Conservation (phyloP, 2,329 filamentous ascomycete genomes). For the Arthrobotrys iridis region DNA sequence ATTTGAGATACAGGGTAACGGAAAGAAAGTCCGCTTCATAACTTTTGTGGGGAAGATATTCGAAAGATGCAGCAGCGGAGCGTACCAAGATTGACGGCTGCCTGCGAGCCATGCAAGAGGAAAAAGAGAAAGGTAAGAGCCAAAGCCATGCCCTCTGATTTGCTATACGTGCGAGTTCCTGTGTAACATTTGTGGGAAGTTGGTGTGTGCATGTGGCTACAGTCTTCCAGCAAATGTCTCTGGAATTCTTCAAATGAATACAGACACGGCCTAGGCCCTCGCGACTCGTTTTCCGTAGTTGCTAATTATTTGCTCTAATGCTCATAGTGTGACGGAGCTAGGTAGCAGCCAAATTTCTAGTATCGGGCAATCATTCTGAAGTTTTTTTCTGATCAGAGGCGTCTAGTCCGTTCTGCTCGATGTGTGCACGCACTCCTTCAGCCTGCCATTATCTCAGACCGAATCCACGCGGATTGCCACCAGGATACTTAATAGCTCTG, state of each 20-base stretch:
- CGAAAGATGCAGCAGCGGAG: conserved; percentile 28
- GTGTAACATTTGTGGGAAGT: background rate
- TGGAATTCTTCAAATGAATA: background rate
- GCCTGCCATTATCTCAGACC: conserved; percentile 31
- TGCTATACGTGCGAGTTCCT: background rate
- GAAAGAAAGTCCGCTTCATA: conserved; percentile 1
- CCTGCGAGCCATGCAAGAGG: conserved; percentile 42
- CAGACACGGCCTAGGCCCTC: background rate
- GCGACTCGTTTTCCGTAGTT: background rate
- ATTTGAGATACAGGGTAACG: background rate
- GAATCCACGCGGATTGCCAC: conserved; percentile 37
- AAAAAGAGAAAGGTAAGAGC: conserved; percentile 44
- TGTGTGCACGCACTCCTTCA: conserved; percentile 35
- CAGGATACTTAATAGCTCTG: conserved; percentile 36
- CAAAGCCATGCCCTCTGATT: background rate
- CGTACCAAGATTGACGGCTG: conserved; percentile 17
- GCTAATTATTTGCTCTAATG: background rate
- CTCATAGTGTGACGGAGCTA: conserved; percentile 40
- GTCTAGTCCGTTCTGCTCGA: conserved; percentile 36
- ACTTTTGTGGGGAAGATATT: background rate
- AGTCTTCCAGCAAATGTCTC: background rate
- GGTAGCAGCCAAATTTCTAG: background rate
- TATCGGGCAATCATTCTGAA: background rate
- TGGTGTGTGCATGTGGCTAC: background rate
- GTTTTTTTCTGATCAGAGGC: background rate